phyloP scores from a whole-genome alignment of 176 grass and related monocot genomes.

The Oryza brachyantha region DNA sequence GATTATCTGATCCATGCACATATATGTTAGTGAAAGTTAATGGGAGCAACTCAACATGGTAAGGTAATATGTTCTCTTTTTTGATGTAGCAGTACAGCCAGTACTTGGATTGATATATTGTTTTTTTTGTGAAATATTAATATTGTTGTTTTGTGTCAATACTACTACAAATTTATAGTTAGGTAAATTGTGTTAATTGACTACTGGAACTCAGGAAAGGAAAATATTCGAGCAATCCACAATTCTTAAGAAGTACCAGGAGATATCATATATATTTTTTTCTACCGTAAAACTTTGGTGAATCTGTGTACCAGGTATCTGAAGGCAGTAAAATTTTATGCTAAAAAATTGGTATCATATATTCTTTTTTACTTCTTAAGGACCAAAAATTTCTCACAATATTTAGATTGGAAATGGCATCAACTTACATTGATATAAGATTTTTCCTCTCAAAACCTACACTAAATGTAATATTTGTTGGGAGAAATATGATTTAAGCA shows the following conservation, averaged over 20 bases:
- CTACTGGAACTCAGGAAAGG: not conserved
- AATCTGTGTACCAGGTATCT: too few relatives aligned
- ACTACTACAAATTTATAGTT: not conserved
- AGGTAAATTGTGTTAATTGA: not conserved
- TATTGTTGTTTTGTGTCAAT: not conserved
- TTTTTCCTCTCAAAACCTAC: not conserved
- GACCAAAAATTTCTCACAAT: too few relatives aligned
- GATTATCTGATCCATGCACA: not conserved
- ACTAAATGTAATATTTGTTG: not conserved
- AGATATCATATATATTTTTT: too few relatives aligned
- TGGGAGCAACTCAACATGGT: not conserved
- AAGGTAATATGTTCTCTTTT: not conserved
- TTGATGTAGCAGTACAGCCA: not conserved
- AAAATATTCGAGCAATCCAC: too few relatives aligned
- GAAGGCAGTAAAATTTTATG: too few relatives aligned
- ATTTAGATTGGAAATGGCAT: not conserved
- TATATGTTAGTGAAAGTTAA: not conserved
- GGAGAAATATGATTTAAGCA: too few relatives aligned
- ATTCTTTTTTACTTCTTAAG: too few relatives aligned
- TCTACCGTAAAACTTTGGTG: too few relatives aligned
- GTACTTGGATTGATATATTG: not conserved
- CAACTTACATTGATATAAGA: not conserved
- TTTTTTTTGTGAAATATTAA: not conserved
- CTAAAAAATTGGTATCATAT: too few relatives aligned
- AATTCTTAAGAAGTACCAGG: too few relatives aligned